phyloP scores from a whole-genome alignment of 257 asterid species.

The Lantana camara region DNA sequence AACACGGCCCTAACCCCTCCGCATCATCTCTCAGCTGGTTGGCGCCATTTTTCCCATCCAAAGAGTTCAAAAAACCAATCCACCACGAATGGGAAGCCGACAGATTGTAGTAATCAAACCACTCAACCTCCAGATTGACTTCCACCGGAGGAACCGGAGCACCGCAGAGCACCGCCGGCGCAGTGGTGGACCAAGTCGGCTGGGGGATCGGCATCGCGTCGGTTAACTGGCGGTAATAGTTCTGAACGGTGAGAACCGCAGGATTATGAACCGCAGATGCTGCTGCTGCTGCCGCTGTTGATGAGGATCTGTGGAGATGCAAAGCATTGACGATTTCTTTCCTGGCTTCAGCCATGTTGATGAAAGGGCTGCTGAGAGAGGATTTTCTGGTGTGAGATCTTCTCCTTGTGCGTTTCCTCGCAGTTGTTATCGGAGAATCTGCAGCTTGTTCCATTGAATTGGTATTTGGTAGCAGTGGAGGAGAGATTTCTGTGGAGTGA shows the following conservation, averaged over 20 bases:
- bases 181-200: slow-evolving; percentile 51
- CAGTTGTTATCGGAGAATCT: background rate
- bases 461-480: no score
- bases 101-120: slow-evolving; percentile 25
- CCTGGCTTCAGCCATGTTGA: slow-evolving; percentile 47
- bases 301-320: slow-evolving; percentile 34
- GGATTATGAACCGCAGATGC: background rate
- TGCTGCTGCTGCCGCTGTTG: background rate
- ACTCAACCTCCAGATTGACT: slow-evolving; percentile 30
- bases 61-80: slow-evolving; percentile 40
- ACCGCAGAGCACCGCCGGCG: slow-evolving; percentile 31
- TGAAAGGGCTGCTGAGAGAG: slow-evolving; percentile 2
- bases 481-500: background rate
- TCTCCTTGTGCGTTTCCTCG: slow-evolving; percentile 25
- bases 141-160: slow-evolving; percentile 28
- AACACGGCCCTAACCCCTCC: slow-evolving; percentile 18
- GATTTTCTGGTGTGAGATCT: slow-evolving; percentile 34
- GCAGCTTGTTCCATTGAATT: slow-evolving; percentile 14
- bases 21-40: slow-evolving; percentile 6
- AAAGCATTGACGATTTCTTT: slow-evolving; percentile 45
- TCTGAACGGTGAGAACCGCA: slow-evolving; percentile 1
- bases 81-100: slow-evolving; percentile 43
- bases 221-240: slow-evolving; percentile 26
- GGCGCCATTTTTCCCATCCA: slow-evolving; percentile 32
- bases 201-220: slow-evolving; percentile 37